Percentiles rank a stretch among this genome's conserved stretches.
These are phyloP conservation scores for Ophiocordyceps camponoti-leonardi DNA, from an alignment of 2,329 filamentous ascomycete genomes.

Conservation along the genomic window DNA sequence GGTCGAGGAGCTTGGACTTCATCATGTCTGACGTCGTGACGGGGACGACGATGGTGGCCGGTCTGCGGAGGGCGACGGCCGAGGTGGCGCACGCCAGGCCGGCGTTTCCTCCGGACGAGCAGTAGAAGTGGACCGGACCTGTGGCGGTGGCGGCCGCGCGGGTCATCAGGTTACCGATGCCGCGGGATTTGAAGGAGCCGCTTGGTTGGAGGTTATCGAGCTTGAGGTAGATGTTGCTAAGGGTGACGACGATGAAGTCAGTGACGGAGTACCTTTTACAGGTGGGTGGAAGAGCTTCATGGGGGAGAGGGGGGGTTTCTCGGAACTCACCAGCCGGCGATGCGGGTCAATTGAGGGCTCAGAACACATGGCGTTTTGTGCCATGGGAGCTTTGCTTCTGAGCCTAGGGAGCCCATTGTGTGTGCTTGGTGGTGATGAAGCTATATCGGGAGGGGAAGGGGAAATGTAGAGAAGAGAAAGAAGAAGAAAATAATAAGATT, in stretches of 20 bases:
- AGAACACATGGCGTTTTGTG: slow-evolving; percentile 54
- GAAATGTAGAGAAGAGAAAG: not conserved
- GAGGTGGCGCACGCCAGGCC: slow-evolving; percentile 68
- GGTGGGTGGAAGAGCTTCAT: no score
- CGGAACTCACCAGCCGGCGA: slow-evolving; percentile 49
- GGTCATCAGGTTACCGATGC: slow-evolving; percentile 54
- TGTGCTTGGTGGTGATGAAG: not conserved
- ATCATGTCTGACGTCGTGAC: slow-evolving; percentile 47
- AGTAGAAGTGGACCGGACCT: slow-evolving; percentile 51
- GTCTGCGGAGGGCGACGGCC: slow-evolving; percentile 42
- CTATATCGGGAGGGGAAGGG: not conserved
- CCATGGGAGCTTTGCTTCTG: slow-evolving; percentile 38
- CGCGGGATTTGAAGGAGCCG: slow-evolving; percentile 72
- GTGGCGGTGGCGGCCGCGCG: slow-evolving; percentile 15
- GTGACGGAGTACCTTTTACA: no score
- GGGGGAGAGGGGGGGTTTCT: not conserved
- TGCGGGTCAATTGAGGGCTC: slow-evolving; percentile 47
- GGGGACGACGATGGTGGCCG: slow-evolving; percentile 63
- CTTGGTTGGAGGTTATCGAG: slow-evolving; percentile 73
- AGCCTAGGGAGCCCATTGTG: slow-evolving; percentile 22
- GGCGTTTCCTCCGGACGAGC: slow-evolving; percentile 67
- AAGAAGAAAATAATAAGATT: not conserved
- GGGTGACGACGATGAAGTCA: not conserved
- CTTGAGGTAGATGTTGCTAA: slow-evolving; percentile 64
- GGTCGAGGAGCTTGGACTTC: slow-evolving; percentile 49